A percentile compares a stretch with the other conserved stretches of the same genome.
Evolutionary conservation across 129 eudicot genomes (phyloP).

Genomic region (Solidago caesia): DNA sequence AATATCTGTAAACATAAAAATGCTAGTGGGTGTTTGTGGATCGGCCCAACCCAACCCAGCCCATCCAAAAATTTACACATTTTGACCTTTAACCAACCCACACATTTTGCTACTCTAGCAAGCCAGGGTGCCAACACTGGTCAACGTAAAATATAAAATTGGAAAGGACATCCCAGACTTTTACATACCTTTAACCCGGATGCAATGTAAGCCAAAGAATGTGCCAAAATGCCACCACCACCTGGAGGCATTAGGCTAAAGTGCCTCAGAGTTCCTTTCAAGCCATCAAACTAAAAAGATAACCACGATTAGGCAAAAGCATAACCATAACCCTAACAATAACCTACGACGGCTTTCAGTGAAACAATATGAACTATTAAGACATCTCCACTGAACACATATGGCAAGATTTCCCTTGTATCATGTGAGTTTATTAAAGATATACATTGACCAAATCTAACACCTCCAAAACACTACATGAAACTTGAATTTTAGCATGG

Average conservation of each 20-base stretch:
- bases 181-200: constrained; percentile 69
- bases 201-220: constrained; percentile 84
- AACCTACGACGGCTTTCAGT: not conserved
- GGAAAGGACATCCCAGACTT: not conserved
- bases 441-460: not conserved
- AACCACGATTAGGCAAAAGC: constrained; percentile 23
- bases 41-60: not conserved
- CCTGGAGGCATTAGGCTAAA: constrained; percentile 88
- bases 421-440: constrained; percentile 9
- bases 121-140: not conserved
- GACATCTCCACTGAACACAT: not conserved
- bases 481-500: not conserved
- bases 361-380: not conserved
- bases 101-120: not conserved
- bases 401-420: constrained; percentile 6
- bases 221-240: constrained; percentile 91
- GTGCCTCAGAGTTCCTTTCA: constrained; percentile 87
- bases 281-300: constrained; percentile 67
- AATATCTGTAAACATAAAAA: not conserved
- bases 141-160: not conserved
- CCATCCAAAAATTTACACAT: not conserved
- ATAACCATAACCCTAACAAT: not conserved
- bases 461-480: not conserved
- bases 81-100: not conserved
- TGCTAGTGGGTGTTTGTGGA: not conserved